These are phyloP conservation scores for Trichophyton schoenleinii DNA, from an alignment of 2,329 filamentous ascomycete genomes.

Conservation along the genomic window DNA sequence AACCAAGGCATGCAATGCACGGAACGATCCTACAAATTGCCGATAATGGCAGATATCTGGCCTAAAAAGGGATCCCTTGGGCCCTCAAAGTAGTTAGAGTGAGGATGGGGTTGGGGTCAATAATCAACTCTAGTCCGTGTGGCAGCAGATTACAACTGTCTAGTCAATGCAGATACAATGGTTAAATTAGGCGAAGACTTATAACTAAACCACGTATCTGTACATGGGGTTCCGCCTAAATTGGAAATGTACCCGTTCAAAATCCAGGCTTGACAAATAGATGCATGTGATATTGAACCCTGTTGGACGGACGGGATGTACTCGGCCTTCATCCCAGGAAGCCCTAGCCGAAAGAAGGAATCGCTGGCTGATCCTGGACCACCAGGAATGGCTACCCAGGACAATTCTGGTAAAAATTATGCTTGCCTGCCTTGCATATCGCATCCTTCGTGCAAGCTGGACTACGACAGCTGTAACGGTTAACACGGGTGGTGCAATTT, in stretches of 20 bases:
- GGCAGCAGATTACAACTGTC: not conserved
- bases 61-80: not conserved
- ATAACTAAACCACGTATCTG: not conserved
- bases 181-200: not conserved
- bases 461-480: not conserved
- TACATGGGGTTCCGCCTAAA: not conserved
- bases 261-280: not conserved
- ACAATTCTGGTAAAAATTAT: not conserved
- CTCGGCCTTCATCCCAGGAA: not conserved
- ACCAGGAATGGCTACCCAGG: not conserved
- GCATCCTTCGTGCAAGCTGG: not conserved
- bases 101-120: not conserved
- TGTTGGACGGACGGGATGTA: not conserved
- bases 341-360: not conserved
- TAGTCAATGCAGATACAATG: not conserved
- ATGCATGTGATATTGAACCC: not conserved
- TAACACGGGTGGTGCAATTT: too few relatives aligned
- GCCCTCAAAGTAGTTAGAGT: not conserved
- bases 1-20: not conserved
- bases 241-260: not conserved
- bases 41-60: not conserved
- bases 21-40: not conserved
- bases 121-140: not conserved
- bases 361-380: not conserved
- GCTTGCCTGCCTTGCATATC: not conserved